Evolutionary conservation across 2,329 filamentous ascomycete species (phyloP), one percentile per base, ranked within the genome.

Genomic region (Nemania serpens): DNA sequence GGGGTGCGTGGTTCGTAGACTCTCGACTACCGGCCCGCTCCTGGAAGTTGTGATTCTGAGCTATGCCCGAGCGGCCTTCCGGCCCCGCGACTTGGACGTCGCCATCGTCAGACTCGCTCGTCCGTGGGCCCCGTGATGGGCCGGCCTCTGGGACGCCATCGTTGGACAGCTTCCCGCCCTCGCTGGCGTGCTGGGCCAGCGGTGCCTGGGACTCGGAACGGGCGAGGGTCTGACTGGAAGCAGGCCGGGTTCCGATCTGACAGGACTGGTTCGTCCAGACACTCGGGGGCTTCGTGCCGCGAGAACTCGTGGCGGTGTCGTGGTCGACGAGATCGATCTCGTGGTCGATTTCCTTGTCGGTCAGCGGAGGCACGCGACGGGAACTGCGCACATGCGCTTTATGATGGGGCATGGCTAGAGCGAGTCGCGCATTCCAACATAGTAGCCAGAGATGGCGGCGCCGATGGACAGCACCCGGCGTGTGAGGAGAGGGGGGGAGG

Each of bases 281-380:
- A 37, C 61, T 71, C 37, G 55, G 51, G 47, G 61, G 29, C n/a
- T 53, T 43, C 50, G 64, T 15, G 10, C 63, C 65, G 12, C 55
- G 60, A 37, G 57, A 46, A 39, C 51, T 29, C 36, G 62, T 71
- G 64, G 70, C 79, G 55, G 80, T 76, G 73, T 91, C 88, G 58
- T 80, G 77, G 73, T 91, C 88, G 66, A 91, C 79, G 39, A 93
- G 84, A 66, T 73, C 77, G 71, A 93, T 93, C 73, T 88, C 87
- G 75, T 91, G 89, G 69, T 89, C 87, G 70, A 88, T 89, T 67
- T 89, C 85, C 72, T 76, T 78, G 65, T 87, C 84, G 73, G 82
- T 81, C 59, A 87, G 78, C 58, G 78, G 77, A 53, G 78, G 72
- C 39, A 78, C 82, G 69, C 86, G 84, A 70, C 85, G 85, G 65